Base-by-base conservation (phyloP, 176 grass and related monocot species). In the Alloteropsis semialata region DNA sequence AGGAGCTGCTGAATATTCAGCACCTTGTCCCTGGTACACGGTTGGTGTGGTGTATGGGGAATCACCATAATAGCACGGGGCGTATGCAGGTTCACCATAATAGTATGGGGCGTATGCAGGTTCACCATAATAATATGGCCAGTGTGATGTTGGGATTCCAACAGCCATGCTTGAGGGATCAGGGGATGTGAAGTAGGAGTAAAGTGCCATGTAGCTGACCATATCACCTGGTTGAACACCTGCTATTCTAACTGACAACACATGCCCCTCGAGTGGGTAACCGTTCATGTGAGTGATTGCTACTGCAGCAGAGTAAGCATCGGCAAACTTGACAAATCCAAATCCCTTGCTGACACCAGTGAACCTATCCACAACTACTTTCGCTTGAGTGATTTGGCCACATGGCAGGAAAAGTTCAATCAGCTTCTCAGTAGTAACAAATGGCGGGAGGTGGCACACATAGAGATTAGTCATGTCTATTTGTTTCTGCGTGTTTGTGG, bases 301-400 rank as follows among this genome's bases (percentile, higher is more conserved):
- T 24, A 72, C 69, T 53, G 90, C 79, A 70, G 93, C 88, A 69
- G 41, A 85, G 21, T 65, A 72, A 49, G 85, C 44, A 71, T 96
- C 88, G 1, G 63, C 63, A 73, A 90, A 96, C 32, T 4, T 88
- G 65, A 96, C 88, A 84, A 96, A 96, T 8, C 93, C 93, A 72
- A 86, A 92, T 54, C 93, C 93, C 81, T 90, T 89, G 80, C 90
- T 89, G 53, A 84, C 65, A 84, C 90, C 90, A 55, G 87, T 91
- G 73, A 69, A 49, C 69, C 46, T 82, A 72, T 89, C 90, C 53
- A 87, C 69, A 61, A 79, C 67, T n/a, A 92, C 88, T 48, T 68
- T 90, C 2, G 90, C 88, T 79, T 84, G 67, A 48, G 73, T 86
- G 41, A 96, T 87, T n/a, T 72, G 76, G 22, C 93, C 93, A 6